A percentile compares a stretch with the other conserved stretches of the same genome.
Conservation (phyloP, 1,284 basidiomycete genomes). For the Leccinum griseonigrum region DNA sequence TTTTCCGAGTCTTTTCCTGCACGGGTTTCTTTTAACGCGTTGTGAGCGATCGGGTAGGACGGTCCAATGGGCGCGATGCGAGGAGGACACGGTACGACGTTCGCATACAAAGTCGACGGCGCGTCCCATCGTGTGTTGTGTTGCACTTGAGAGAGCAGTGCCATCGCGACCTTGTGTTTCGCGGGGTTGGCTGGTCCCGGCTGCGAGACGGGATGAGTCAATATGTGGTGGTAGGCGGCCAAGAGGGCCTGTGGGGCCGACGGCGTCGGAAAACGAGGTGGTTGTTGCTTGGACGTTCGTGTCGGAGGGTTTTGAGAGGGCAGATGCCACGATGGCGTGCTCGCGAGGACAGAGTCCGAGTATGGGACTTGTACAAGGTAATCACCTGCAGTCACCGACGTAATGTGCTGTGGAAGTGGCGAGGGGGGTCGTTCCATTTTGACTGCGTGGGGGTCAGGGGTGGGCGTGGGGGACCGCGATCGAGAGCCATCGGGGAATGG, state of each 20-base stretch:
- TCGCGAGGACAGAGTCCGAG: slow-evolving; percentile 60
- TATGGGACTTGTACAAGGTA: slow-evolving; percentile 69
- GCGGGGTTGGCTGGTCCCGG: slow-evolving; percentile 45
- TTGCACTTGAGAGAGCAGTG: slow-evolving; percentile 56
- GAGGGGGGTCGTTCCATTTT: slow-evolving; percentile 34
- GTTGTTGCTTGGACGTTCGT: slow-evolving; percentile 18
- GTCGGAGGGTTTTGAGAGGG: slow-evolving; percentile 41
- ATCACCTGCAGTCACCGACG: slow-evolving; percentile 42
- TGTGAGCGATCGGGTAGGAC: slow-evolving; percentile 29
- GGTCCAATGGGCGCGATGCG: slow-evolving; percentile 40
- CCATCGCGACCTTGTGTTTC: slow-evolving; percentile 68
- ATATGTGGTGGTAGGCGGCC: slow-evolving; percentile 68
- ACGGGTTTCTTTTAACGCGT: slow-evolving; percentile 22
- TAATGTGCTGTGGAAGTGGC: slow-evolving; percentile 32
- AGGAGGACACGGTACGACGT: slow-evolving; percentile 48
- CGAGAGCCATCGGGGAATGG: slow-evolving; percentile 47
- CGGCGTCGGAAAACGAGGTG: slow-evolving; percentile 37
- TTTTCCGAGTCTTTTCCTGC: slow-evolving; percentile 30
- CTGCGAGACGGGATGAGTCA: slow-evolving; percentile 55
- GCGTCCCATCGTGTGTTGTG: slow-evolving; percentile 62
- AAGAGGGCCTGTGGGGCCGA: slow-evolving; percentile 61
- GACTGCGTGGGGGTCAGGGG: slow-evolving; percentile 31
- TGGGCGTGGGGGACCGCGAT: slow-evolving; percentile 33
- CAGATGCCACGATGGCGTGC: slow-evolving; percentile 63
- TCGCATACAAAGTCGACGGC: slow-evolving; percentile 60